These are phyloP conservation scores for Rugosomyces carneus DNA, from an alignment of 1,284 basidiomycete species.

Conservation along the genomic window DNA sequence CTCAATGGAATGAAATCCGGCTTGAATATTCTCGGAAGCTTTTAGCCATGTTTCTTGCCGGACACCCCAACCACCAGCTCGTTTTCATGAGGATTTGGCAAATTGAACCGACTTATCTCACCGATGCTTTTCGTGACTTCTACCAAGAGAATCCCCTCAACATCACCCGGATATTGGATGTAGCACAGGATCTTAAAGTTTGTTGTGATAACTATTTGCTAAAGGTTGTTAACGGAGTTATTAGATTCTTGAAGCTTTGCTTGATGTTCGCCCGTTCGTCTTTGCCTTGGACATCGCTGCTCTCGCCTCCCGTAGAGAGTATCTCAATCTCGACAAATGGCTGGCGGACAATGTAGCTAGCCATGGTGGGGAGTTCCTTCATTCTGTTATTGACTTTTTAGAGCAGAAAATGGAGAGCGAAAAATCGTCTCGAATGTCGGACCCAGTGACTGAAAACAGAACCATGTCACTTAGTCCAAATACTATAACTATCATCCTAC, in stretches of 20 bases:
- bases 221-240: conserved; percentile 1
- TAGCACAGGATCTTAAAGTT: conserved; percentile 92
- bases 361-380: conserved; percentile 83
- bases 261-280: conserved; percentile 82
- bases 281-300: conserved; percentile 93
- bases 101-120: conserved; percentile 79
- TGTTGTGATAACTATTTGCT: conserved; percentile 18
- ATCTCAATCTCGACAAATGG: conserved; percentile 96
- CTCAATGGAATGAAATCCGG: conserved; percentile 85
- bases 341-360: conserved; percentile 79
- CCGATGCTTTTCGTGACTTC: conserved; percentile 84
- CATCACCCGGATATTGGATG: conserved; percentile 90
- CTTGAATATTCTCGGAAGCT: conserved; percentile 83
- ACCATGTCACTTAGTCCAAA: conserved; percentile 81
- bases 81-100: conserved; percentile 97
- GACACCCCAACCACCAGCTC: conserved; percentile 90
- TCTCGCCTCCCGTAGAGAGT: conserved; percentile 87
- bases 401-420: conserved; percentile 91
- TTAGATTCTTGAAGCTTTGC: conserved; percentile 84
- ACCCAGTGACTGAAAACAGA: conserved; percentile 70
- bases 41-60: conserved; percentile 85
- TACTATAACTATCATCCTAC: conserved; percentile 88
- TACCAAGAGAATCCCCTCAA: conserved; percentile 92
- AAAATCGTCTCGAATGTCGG: conserved; percentile 71
- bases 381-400: conserved; percentile 82